Evolutionary conservation across 164 flowering plant genomes (phyloP).

Genomic region (Umbilicus rupestris): DNA sequence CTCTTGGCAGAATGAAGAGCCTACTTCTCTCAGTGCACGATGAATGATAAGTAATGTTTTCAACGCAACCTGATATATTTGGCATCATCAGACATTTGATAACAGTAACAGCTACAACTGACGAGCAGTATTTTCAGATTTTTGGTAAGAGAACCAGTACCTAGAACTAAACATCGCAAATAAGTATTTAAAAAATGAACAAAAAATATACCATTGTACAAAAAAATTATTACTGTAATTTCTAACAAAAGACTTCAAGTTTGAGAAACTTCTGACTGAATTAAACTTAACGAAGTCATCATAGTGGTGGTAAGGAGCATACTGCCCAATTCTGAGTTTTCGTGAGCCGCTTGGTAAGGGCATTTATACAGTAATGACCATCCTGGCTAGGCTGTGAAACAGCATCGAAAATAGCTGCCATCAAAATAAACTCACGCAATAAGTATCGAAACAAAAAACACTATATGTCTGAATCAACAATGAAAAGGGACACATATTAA

Average conservation of each 20-base stretch:
- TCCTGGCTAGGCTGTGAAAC: slow-evolving; percentile 34
- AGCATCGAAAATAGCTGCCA: slow-evolving; percentile 39
- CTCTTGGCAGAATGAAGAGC: slow-evolving; percentile 38
- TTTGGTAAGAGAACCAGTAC: no score
- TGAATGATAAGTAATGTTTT: slow-evolving; percentile 50
- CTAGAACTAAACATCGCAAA: no score
- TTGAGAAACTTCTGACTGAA: background rate
- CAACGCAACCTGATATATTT: slow-evolving; percentile 42
- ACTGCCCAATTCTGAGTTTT: slow-evolving; percentile 52
- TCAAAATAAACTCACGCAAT: background rate
- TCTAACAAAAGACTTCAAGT: background rate
- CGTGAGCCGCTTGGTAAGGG: slow-evolving; percentile 37
- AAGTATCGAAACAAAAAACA: background rate
- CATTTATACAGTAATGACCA: slow-evolving; percentile 42
- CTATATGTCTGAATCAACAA: background rate
- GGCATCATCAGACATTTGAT: background rate
- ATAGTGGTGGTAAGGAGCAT: slow-evolving; percentile 11
- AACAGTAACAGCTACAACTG: background rate
- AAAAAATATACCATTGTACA: no score
- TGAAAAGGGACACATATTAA: background rate
- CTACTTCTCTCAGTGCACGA: slow-evolving; percentile 50
- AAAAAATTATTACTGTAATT: no score
- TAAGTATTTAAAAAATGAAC: no score
- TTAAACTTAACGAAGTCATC: background rate
- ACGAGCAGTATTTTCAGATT: no score